phyloP scores from a whole-genome alignment of 768 basidiomycete genomes.

The Leccinum pellstonianum region DNA sequence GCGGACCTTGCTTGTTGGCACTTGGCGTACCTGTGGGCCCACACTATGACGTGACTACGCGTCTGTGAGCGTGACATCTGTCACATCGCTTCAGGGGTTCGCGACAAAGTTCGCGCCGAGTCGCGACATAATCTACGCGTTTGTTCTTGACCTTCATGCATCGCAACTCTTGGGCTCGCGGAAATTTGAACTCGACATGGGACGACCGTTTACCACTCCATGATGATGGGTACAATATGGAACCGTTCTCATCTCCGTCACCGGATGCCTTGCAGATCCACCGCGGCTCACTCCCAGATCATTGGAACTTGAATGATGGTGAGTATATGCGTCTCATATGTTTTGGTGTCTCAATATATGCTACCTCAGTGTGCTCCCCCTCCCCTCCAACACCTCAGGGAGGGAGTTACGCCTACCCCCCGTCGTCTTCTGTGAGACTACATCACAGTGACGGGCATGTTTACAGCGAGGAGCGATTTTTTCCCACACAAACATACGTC shows the following conservation, averaged over 20 bases:
- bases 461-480: not conserved
- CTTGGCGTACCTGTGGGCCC: not conserved
- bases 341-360: constrained; percentile 12
- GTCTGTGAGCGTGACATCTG: constrained; percentile 17
- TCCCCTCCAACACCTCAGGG: constrained; percentile 33
- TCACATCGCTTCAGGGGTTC: constrained; percentile 14
- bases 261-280: constrained; percentile 6
- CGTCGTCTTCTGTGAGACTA: constrained; percentile 1
- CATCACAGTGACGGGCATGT: constrained; percentile 1
- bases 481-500: not conserved
- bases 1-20: not conserved
- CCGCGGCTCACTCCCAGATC: constrained; percentile 1
- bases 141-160: constrained; percentile 20
- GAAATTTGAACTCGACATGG: not conserved
- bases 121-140: not conserved
- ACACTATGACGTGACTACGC: constrained; percentile 24
- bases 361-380: constrained; percentile 35
- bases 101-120: not conserved
- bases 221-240: not conserved
- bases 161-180: constrained; percentile 1
- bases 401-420: constrained; percentile 2
- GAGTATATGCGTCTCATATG: constrained; percentile 26
- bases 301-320: constrained; percentile 17
- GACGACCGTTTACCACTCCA: not conserved
- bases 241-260: constrained; percentile 11